Evolutionary conservation across 75 land plant genomes (phyloP), one percentile per base, ranked within the genome.

Genomic region (Adiantum capillusveneris): DNA sequence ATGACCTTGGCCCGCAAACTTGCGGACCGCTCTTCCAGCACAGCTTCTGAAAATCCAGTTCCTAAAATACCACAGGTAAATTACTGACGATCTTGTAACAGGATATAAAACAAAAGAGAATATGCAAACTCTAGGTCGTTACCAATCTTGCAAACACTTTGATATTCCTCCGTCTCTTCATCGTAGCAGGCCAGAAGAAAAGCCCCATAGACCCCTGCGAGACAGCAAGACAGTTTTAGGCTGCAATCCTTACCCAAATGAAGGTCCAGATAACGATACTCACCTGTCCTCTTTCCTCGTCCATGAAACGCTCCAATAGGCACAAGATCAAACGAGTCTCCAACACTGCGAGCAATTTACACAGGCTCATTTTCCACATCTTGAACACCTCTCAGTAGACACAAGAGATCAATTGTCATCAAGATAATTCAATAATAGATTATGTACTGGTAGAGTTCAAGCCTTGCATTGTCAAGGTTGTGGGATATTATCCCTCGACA

Each of bases 301-400:
- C 99, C 99, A 76, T 87, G 85, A 42, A 90, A 95, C 50, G 97
- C 99, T 62, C 84, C 99, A 70, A 95, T 90, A 11, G 99, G 99
- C 25, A 95, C 99, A 63, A 95, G 75, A 82, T 95, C 99, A n/a
- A 95, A 56, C 2, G 99, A 87, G 51, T 95, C 99, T 12, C 99
- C 99, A 69, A 87, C 75, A 62, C 99, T 95, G 82, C 30, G 60
- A 27, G 41, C 25, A 11, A 24, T 18, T 50, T 19, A 62, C 26
- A 20, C 37, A 20, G 49, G 14, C 49, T 46, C 49, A 17, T 7
- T 46, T 46, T 46, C 14, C 49, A 39, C 13, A 9, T 39, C 12
- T 39, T 39, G 13, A 7, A 39, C 12, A 7, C 42, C 13, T 13
- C 42, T 13, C 13, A 46, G 49, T 46, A 46, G 49, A 46, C 49